Conservation (phyloP, 1,139 yeast genomes). For the Yamadazyma diospyri region DNA sequence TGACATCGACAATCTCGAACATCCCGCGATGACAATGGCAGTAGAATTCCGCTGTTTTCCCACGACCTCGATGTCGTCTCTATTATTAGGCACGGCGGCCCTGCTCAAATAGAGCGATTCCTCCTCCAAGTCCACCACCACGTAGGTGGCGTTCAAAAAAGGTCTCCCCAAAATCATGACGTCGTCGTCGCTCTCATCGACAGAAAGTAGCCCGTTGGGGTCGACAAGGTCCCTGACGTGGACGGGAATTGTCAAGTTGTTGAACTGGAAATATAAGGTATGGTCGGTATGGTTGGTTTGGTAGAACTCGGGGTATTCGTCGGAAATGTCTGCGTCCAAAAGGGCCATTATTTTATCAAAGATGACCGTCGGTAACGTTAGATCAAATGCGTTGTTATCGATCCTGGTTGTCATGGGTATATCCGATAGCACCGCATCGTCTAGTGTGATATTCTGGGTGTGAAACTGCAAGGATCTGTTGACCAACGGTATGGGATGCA, state of each 20-base stretch:
- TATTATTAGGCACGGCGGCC: constrained; percentile 1
- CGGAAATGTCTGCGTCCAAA: constrained; percentile 5
- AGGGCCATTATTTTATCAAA: constrained; percentile 28
- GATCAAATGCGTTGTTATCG: constrained; percentile 7
- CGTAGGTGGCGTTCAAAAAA: constrained; percentile 68
- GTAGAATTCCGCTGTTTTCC: constrained; percentile 3
- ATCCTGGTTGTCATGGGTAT: background rate
- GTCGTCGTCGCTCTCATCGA: background rate
- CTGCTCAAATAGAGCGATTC: constrained; percentile 54
- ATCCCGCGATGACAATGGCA: too few species aligned
- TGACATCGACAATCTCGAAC: too few species aligned
- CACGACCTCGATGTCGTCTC: constrained; percentile 6
- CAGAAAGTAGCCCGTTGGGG: constrained; percentile 5
- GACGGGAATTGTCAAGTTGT: constrained; percentile 3
- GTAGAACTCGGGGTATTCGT: constrained; percentile 4
- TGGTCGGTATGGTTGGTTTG: constrained; percentile 2
- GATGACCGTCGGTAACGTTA: constrained; percentile 6
- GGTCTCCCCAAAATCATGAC: constrained; percentile 57
- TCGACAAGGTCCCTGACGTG: constrained; percentile 5
- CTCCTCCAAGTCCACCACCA: constrained; percentile 72
- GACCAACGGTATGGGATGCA: constrained; percentile 13
- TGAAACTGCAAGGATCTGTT: constrained; percentile 4
- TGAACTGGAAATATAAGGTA: constrained; percentile 5
- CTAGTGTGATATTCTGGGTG: constrained; percentile 2
- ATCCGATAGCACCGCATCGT: constrained; percentile 2